Conservation (phyloP, 768 basidiomycete species). For the Cyathus striatus region DNA sequence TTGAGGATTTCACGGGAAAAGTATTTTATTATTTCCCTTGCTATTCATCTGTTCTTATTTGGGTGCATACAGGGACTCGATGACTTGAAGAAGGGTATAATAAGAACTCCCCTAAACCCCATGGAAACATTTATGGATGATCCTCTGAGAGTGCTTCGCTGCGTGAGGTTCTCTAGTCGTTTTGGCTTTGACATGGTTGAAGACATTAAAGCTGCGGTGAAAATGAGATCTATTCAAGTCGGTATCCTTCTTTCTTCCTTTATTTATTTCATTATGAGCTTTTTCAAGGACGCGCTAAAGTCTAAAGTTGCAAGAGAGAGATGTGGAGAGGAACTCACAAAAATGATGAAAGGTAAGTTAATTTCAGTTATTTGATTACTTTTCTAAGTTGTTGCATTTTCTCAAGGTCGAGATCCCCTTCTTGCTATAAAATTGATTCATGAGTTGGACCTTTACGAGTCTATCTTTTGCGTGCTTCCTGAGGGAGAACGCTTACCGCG, state of each 20-base stretch:
- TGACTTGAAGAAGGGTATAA: slow-evolving; percentile 74
- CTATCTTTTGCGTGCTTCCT: slow-evolving; percentile 59
- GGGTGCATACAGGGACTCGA: slow-evolving; percentile 58
- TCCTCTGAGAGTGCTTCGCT: slow-evolving; percentile 87
- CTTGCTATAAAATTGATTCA: slow-evolving; percentile 72
- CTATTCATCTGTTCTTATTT: too few relatives aligned
- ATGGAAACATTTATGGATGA: slow-evolving; percentile 90
- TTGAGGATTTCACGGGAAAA: slow-evolving; percentile 87
- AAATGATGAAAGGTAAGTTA: slow-evolving; percentile 83
- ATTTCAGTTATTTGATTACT: slow-evolving; percentile 3
- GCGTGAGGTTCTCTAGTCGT: slow-evolving; percentile 86
- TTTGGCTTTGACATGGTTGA: slow-evolving; percentile 78
- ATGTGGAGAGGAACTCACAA: slow-evolving; percentile 86
- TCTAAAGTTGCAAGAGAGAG: slow-evolving; percentile 88
- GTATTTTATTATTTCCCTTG: slow-evolving; percentile 26
- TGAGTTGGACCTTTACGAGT: slow-evolving; percentile 61
- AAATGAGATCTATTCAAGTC: slow-evolving; percentile 62
- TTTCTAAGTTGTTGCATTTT: slow-evolving; percentile 1
- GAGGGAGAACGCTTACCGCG: slow-evolving; percentile 33
- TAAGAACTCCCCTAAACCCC: slow-evolving; percentile 88
- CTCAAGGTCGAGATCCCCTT: slow-evolving; percentile 78
- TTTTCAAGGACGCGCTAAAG: slow-evolving; percentile 53
- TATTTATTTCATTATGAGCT: slow-evolving; percentile 17
- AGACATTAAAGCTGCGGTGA: slow-evolving; percentile 60
- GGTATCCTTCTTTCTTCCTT: slow-evolving; percentile 1